These are phyloP conservation scores for Circinella minor DNA, from an alignment of 371 early-diverging fungal species.

Conservation along the genomic window DNA sequence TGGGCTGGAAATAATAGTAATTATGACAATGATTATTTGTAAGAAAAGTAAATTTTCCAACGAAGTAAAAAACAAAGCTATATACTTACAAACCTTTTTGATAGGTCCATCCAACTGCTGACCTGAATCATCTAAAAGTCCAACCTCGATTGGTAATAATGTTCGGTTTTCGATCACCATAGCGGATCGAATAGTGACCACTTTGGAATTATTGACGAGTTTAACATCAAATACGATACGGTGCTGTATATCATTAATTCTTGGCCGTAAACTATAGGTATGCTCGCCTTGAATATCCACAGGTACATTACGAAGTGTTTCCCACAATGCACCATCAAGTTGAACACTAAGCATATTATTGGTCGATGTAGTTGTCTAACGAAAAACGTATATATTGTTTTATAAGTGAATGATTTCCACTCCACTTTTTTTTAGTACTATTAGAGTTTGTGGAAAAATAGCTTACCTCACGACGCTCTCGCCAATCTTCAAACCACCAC, in stretches of 20 bases:
- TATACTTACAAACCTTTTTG: slow-evolving; percentile 53
- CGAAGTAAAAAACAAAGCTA: neutral
- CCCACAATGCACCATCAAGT: slow-evolving; percentile 88
- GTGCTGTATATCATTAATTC: slow-evolving; percentile 78
- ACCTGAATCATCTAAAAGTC: slow-evolving; percentile 70
- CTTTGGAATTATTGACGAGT: slow-evolving; percentile 85
- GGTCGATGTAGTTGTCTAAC: slow-evolving; percentile 36
- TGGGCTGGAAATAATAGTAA: no score
- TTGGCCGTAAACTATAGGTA: slow-evolving; percentile 79
- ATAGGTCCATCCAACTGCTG: slow-evolving; percentile 52
- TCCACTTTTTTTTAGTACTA: no score
- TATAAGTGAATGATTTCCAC: no score
- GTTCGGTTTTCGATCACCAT: slow-evolving; percentile 85
- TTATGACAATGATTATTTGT: no score
- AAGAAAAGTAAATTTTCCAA: no score
- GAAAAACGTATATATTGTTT: neutral
- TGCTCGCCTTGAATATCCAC: slow-evolving; percentile 89
- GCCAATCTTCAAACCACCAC: slow-evolving; percentile 98
- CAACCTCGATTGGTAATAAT: slow-evolving; percentile 78
- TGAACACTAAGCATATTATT: slow-evolving; percentile 83
- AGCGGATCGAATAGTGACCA: slow-evolving; percentile 90
- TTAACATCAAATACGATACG: slow-evolving; percentile 87
- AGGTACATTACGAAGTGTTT: slow-evolving; percentile 83
- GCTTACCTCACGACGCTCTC: slow-evolving; percentile 82
- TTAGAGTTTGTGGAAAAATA: no score